phyloP scores from a whole-genome alignment of 108 stramenopile genomes.

The Epipyxis sp. region DNA sequence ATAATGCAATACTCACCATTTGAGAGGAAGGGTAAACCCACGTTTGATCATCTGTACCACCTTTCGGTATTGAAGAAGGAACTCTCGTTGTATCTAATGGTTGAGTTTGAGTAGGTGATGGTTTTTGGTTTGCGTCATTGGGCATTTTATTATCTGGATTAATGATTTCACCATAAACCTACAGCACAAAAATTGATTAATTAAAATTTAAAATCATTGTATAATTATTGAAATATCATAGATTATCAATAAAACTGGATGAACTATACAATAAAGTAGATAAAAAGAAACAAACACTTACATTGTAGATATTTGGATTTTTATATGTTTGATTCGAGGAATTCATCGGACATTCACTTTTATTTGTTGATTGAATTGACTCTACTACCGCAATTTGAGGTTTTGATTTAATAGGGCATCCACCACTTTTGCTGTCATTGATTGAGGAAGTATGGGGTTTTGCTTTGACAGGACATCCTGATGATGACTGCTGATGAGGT shows the following conservation, averaged over 20 bases:
- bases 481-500: too few species aligned
- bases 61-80: conserved; percentile 80
- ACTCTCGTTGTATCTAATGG: conserved; percentile 78
- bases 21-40: conserved; percentile 1
- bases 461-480: too few species aligned
- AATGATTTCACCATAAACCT: conserved; percentile 94
- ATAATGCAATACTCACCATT: conserved; percentile 5
- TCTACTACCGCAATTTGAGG: too few species aligned
- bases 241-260: neutral
- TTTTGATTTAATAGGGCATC: too few species aligned
- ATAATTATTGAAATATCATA: too few species aligned
- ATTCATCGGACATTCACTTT: too few species aligned
- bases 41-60: conserved; percentile 40
- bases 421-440: too few species aligned
- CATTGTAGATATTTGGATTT: neutral
- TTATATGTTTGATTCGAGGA: too few species aligned
- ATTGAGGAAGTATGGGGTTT: too few species aligned
- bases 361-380: too few species aligned
- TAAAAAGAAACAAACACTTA: neutral
- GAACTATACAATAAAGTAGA: neutral
- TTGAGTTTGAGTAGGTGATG: conserved; percentile 48
- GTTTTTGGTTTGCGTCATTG: conserved; percentile 47
- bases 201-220: too few species aligned
- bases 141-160: conserved; percentile 97
- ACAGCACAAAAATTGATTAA: too few species aligned